Base-by-base conservation (phyloP, 371 early-diverging fungal species). In the Batkoa obscura region DNA sequence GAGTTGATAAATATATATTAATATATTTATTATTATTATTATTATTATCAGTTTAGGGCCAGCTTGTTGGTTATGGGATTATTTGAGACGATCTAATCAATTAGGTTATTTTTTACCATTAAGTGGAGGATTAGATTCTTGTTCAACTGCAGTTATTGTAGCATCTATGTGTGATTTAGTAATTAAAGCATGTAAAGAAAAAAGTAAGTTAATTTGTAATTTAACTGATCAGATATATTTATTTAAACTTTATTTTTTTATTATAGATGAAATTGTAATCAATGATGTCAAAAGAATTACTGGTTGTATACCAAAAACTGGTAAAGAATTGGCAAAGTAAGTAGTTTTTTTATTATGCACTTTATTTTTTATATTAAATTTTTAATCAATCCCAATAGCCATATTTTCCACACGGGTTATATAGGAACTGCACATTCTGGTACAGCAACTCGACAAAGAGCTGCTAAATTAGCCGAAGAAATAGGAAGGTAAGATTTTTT, bases 11-110 rank as follows among this genome's bases (percentile, higher is more conserved):
- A 23, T 23, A 23, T 23, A 23, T 23, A 23, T 23, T 23, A 23
- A 23, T 23, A 23, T 23, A 23, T 23, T 23, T 23, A 23, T 23
- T 23, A 23, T 23, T 23, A 23, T 23, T 23, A 23, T 2, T 33
- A 12, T 15, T 45, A n/a, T 0, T 37, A 17, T 35, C 53, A 78
- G 83, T 8, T 62, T 86, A 39, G 98, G 98, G 13, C 96, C 96
- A 17, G 96, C 98, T 0, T 96, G 98, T 72, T 98, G 97, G 97
- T 73, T 96, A 15, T 98, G 98, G 98, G 98, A 98, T 65, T 98
- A 97, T 63, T 72, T 98, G 47, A 78, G 97, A 13, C 74, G 96
- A 31, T 89, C 94, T 45, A 83, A 84, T 46, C 74, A 76, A 2
- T 77, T 79, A 2, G 98, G 98, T 1, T 95, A 79, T 74, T 94